A percentile compares a stretch with the other conserved stretches of the same genome.
phyloP scores from a whole-genome alignment of 345 rosid species.

The Geranium brycei region DNA sequence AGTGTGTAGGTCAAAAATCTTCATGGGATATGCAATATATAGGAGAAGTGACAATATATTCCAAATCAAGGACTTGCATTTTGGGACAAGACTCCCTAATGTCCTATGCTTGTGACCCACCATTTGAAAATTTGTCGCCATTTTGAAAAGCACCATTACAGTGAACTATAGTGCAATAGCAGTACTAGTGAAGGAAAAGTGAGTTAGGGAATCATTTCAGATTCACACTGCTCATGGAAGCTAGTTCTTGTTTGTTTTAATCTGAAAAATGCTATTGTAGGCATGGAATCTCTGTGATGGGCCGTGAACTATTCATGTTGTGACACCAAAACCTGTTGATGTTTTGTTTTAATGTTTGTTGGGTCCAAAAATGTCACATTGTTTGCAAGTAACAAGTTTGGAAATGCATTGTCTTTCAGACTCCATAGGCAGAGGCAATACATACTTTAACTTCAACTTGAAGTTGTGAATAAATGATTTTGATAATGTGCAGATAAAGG shows the following conservation, averaged over 20 bases:
- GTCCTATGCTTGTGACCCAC: not conserved
- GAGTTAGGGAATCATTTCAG: not conserved
- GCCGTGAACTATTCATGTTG: too few relatives aligned
- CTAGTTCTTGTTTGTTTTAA: too few relatives aligned
- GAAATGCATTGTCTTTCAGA: too few relatives aligned
- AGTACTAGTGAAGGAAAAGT: not conserved
- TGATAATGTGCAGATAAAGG: slow-evolving; percentile 60
- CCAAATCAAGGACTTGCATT: not conserved
- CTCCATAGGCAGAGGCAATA: too few relatives aligned
- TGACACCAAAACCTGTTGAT: too few relatives aligned
- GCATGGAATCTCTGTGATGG: too few relatives aligned
- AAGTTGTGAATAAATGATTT: not conserved
- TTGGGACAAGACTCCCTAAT: not conserved
- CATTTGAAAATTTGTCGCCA: not conserved
- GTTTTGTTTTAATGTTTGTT: too few relatives aligned
- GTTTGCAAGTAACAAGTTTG: too few relatives aligned
- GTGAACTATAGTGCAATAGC: not conserved
- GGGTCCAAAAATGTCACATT: too few relatives aligned
- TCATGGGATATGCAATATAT: not conserved
- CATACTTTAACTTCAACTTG: too few relatives aligned
- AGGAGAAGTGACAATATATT: not conserved
- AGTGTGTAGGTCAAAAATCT: not conserved
- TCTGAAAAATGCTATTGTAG: too few relatives aligned
- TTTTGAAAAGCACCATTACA: not conserved
- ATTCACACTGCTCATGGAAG: too few relatives aligned